Evolutionary conservation across 805 yeast genomes (phyloP).

Genomic region (Torulaspora microellipsoides): DNA sequence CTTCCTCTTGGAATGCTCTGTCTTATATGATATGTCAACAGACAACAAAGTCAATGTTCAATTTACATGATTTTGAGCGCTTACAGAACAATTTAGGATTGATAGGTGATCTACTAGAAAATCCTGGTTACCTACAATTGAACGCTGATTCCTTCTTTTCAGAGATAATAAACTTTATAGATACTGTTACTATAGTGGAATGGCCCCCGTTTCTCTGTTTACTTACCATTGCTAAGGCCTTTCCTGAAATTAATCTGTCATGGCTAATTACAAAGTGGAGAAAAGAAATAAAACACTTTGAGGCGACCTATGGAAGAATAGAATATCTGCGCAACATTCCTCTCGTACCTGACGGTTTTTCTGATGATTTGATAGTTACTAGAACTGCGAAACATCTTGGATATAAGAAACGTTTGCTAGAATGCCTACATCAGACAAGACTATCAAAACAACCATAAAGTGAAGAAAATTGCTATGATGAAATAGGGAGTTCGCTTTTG

Average conservation of each 20-base stretch:
- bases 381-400: constrained; percentile 11
- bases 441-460: too few species aligned
- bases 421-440: too few species aligned
- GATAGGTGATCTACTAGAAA: background rate
- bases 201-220: constrained; percentile 30
- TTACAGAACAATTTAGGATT: background rate
- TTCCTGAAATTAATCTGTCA: background rate
- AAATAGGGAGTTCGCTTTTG: too few species aligned
- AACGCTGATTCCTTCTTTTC: constrained; percentile 1
- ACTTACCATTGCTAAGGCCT: constrained; percentile 4
- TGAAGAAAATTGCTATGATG: too few species aligned
- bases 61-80: constrained; percentile 11
- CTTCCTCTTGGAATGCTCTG: constrained; percentile 36
- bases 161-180: constrained; percentile 15
- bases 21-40: constrained; percentile 19
- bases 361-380: constrained; percentile 9
- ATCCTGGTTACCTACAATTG: background rate
- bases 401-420: constrained; percentile 13
- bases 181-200: constrained; percentile 14
- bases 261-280: constrained; percentile 15
- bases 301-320: constrained; percentile 8
- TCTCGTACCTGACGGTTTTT: constrained; percentile 5
- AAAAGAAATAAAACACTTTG: constrained; percentile 13
- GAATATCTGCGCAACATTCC: constrained; percentile 11
- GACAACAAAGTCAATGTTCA: background rate